Conservation (phyloP, 1,284 basidiomycete species). For the Gymnopus androsaceus region DNA sequence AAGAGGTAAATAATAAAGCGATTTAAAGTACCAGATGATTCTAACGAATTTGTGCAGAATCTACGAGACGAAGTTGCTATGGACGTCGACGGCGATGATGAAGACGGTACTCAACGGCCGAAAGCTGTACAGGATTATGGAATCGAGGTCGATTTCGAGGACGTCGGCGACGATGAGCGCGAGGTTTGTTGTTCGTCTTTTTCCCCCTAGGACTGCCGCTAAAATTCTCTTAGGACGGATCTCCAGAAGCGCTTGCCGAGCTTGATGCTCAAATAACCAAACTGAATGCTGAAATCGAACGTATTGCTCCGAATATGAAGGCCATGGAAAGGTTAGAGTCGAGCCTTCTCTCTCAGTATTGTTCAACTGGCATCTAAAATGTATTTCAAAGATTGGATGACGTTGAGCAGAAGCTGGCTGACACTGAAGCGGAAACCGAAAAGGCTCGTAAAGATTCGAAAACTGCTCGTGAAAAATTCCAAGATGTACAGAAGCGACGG, state of each 20-base stretch:
- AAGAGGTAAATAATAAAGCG: slow-evolving; percentile 85
- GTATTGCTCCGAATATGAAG: slow-evolving; percentile 96
- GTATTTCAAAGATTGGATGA: slow-evolving; percentile 79
- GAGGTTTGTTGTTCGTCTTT: slow-evolving; percentile 44
- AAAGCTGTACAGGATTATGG: slow-evolving; percentile 82
- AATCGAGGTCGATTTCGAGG: slow-evolving; percentile 86
- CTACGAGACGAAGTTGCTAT: slow-evolving; percentile 83
- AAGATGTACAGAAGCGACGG: slow-evolving; percentile 84
- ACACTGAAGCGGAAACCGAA: slow-evolving; percentile 77
- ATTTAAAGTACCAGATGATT: no score
- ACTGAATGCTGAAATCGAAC: slow-evolving; percentile 83
- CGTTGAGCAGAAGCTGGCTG: slow-evolving; percentile 77
- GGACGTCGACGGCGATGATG: slow-evolving; percentile 83
- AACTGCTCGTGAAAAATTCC: slow-evolving; percentile 87
- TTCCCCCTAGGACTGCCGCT: background rate
- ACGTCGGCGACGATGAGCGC: slow-evolving; percentile 82
- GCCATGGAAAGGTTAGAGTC: slow-evolving; percentile 76
- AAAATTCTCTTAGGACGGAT: slow-evolving; percentile 59
- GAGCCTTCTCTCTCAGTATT: background rate
- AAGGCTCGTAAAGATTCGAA: slow-evolving; percentile 85
- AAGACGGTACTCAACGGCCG: slow-evolving; percentile 73
- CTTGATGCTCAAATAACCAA: slow-evolving; percentile 80
- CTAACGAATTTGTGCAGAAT: slow-evolving; percentile 59
- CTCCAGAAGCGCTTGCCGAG: slow-evolving; percentile 68
- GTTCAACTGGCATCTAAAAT: slow-evolving; percentile 5